Evolutionary conservation across 2,329 filamentous ascomycete genomes (phyloP), one percentile per base, ranked within the genome.

Genomic region (Septoria petroselini): DNA sequence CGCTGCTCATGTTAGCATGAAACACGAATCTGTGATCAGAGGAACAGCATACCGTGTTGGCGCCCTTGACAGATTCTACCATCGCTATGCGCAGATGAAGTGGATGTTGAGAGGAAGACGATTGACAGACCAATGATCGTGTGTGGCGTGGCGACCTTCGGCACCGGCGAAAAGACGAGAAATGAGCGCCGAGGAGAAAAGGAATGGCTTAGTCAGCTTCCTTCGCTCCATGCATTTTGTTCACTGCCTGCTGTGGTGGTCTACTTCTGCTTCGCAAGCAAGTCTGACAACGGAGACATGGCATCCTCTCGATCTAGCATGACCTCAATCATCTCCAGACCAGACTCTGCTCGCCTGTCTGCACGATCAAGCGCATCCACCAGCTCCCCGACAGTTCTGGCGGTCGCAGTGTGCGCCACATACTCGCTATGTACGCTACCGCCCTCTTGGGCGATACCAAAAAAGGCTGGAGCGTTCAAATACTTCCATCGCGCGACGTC

Each of bases 401-500:
- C 50, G 12, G 31, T 12, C 27, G 41, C 35, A 14, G 50, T 53
- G 9, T 30, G 23, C 2, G 44, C 31, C 23, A 33, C 31, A 30
- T 52, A 52, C 1, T 42, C 48, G 15, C 30, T 35, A 9, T 41
- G 15, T 17, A 31, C 34, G 34, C 34, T 21, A 17, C 39, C 35
- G 12, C 45, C 25, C 18, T 35, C 35, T 27, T 37, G 14, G 9
- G 38, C 41, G 12, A 39, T 43, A n/a, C 53, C 53, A 15, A 55
- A 55, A 43, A 53, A 50, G 23, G 29, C 29, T 8, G 53, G 38
- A 7, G 49, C 53, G 3, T 45, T 44, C 3, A 52, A 34, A 40
- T 53, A 55, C 14, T 35, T 31, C 50, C 53, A 53, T 11, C 27
- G 39, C 19, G 53, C 45, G 1, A 58, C 47, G 34, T 58, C 55